Evolutionary conservation across 257 asterid species (phyloP), one percentile per base, ranked within the genome.

Genomic region (Ajuga chamaepitys): DNA sequence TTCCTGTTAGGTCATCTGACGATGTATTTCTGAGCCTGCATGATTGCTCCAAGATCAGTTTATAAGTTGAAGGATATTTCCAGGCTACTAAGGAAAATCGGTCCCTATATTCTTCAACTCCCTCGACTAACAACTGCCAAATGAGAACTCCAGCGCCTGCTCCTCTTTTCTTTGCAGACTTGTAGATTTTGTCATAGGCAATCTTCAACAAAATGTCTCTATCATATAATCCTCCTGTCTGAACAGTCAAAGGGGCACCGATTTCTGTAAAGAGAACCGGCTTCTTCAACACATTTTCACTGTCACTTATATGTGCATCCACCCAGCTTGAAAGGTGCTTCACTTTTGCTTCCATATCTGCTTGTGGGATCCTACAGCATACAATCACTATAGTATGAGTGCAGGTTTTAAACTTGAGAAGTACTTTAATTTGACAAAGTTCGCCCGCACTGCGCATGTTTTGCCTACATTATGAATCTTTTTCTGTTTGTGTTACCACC

Each of bases 111-210:
- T 70, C 64, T 52, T 70, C 75, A 12, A 70, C 75, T 53, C 75
- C 75, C 55, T 70, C 64, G 20, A 70, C 75, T 70, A 70, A 42
- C 70, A 70, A 62, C 75, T 70, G 75, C 75, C 75, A 70, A 6
- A 70, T 70, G 20, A 70, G 40, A 26, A 61, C 75, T 13, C 75
- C 70, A n/a, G 58, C 64, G 5, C 75, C 75, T 1, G 75, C 75
- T 40, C 24, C 75, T 64, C 50, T 62, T 52, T 53, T 70, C 69
- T 53, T 25, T 7, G 75, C 75, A 26, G 70, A 70, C 64, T 62
- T 28, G 58, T 70, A 70, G 9, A 70, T 53, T 21, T 62, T 70
- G 40, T 62, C 47, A 14, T 50, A 70, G 12, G 44, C 75, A 9
- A 53, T 55, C 63, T 70, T 61, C 41, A 70, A 24, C 14, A 70